Evolutionary conservation across 345 rosid genomes (phyloP).

Genomic region (Eucalyptus camaldulensis): DNA sequence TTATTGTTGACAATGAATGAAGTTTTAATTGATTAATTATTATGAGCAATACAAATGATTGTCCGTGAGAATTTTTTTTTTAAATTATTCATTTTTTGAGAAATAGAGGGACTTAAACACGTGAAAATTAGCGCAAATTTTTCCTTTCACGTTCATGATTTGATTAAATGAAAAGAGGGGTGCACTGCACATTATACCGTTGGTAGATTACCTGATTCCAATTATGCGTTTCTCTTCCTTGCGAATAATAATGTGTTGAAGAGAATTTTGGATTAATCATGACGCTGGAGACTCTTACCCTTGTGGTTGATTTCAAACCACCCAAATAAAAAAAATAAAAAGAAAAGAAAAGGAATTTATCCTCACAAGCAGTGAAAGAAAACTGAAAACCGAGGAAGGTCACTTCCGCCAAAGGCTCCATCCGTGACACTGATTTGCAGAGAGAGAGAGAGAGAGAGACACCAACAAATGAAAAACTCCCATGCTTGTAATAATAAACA

Average conservation of each 20-base stretch:
- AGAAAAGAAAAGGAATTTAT: background rate
- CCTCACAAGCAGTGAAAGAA: background rate
- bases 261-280: background rate
- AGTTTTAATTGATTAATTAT: background rate
- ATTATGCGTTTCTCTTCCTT: background rate
- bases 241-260: background rate
- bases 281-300: background rate
- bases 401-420: background rate
- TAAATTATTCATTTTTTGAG: rapidly evolving
- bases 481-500: background rate
- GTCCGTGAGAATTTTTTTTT: rapidly evolving
- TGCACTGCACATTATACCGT: background rate
- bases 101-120: rapidly evolving
- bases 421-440: background rate
- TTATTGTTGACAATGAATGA: rapidly evolving
- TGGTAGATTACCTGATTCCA: background rate
- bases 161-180: background rate
- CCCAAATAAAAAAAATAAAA: background rate
- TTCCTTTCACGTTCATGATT: background rate
- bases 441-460: background rate
- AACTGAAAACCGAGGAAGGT: background rate
- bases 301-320: background rate
- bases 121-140: background rate
- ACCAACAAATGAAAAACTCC: too few relatives aligned
- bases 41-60: background rate